Base-by-base conservation (phyloP, 768 basidiomycete genomes). In the Cystobasidium onofrii region DNA sequence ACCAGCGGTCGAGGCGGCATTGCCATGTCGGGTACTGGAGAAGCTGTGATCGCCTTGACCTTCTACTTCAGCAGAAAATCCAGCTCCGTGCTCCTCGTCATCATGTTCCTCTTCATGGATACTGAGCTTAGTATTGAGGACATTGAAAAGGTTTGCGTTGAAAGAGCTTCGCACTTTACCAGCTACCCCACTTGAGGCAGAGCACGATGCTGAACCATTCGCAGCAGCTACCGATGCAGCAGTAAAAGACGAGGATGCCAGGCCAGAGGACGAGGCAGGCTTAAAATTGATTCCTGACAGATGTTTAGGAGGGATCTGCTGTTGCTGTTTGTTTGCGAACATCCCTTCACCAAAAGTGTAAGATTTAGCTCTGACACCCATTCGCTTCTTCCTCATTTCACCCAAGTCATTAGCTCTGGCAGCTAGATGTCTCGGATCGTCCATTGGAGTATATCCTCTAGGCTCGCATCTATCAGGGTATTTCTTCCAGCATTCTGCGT, bases 381-480 rank as follows among this genome's bases (percentile, higher is more conserved):
- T 31, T n/a, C 54, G 74, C 54, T 75, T 74, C 57, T 88, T 90
- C 76, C 95, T 89, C 84, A 98, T 92, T 78, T 93, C 90, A 81
- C 92, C 91, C 54, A 97, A 80, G 78, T 94, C 91, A 79, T 91
- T 89, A 52, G 88, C 86, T 57, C 93, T 89, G 41, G 91, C 89
- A 23, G 84, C 83, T 23, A 88, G 86, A 80, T 95, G 88, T 55
- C 85, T 85, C 1, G 93, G 93, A 80, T 97, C 93, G 79, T 97
- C 92, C 96, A 99, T 99, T 7, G 86, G 87, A 50, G 95, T 88
- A 79, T 99, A 99, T 0, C 85, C 88, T 20, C 82, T 83, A 0
- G 92, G 94, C 60, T 89, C 84, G 83, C 95, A 98, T 55, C 88
- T 88, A 34, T 82, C 75, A 1, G 86, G 83, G 64, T 86, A 88